These are phyloP conservation scores for Murraya koenigii DNA, from an alignment of 345 rosid genomes.

Conservation along the genomic window DNA sequence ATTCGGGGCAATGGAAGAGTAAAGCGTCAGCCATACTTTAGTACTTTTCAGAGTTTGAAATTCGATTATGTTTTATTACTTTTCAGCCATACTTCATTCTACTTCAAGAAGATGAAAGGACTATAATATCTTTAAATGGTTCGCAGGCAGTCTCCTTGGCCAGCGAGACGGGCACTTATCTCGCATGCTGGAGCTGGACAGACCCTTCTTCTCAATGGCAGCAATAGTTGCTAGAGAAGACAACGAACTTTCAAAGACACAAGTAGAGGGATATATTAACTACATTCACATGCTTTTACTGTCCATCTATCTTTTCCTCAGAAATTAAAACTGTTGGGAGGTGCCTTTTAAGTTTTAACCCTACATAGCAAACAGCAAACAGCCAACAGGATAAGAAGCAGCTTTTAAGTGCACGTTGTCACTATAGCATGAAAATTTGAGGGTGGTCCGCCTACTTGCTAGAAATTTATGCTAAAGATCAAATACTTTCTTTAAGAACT, in stretches of 20 bases:
- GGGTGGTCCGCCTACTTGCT: not conserved
- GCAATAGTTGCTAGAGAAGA: too few relatives aligned
- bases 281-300: not conserved
- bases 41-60: not conserved
- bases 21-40: not conserved
- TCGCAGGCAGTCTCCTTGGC: constrained; percentile 51
- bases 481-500: not conserved
- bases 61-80: constrained; percentile 4
- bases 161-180: constrained; percentile 39
- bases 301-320: not conserved
- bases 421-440: not conserved
- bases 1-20: constrained; percentile 1
- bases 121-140: too few relatives aligned
- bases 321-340: not conserved
- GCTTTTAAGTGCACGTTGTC: not conserved
- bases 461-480: not conserved
- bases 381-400: too few relatives aligned
- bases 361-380: too few relatives aligned
- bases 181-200: constrained; percentile 36
- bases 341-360: too few relatives aligned
- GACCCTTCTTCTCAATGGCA: constrained; percentile 31
- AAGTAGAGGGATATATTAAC: not conserved
- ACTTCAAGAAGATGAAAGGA: too few relatives aligned
- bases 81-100: too few relatives aligned
- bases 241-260: not conserved